Base-by-base conservation (phyloP, 495 filamentous ascomycete genomes). In the Aspergillus wentii region DNA sequence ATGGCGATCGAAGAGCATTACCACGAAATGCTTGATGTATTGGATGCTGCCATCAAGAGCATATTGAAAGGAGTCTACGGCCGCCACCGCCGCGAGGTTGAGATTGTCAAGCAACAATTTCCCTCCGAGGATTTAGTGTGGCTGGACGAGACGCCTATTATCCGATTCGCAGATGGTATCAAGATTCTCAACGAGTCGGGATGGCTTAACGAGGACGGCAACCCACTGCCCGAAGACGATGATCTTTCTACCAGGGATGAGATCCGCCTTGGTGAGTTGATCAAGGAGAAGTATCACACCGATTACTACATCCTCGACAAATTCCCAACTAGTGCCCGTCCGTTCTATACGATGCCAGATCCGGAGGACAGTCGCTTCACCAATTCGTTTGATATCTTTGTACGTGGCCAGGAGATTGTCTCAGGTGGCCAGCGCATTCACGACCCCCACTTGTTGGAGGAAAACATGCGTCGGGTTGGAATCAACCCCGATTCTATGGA, bases 301-400 rank as follows among this genome's bases (percentile, higher is more conserved):
- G 90, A 96, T 52, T 96, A 91, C 68, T 96, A 91, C 64, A 80
- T 95, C 28, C 78, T 96, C 35, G 90, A 96, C 75, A 95, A 95
- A 51, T 95, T 95, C 59, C 90, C 90, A 9, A 64, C 74, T 2
- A 79, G 80, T 8, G 90, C 83, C 5, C 76, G 90, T 23, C 90
- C 90, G 2, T 96, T 95, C 65, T 95, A 96, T 48, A 85, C 90
- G n/a, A 91, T 94, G 75, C 85, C 86, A 1, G 89, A 95, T 38
- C 74, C 85, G 2, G 62, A 80, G 8, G 79, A 95, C 48, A 63
- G 75, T 6, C 71, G 69, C 2, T 72, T 75, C 51, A 95, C 89
- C 28, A 95, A 95, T 62, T 94, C 90, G 0, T 96, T 95, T 46
- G 89, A 96, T 59, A 91, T 95, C 51, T 95, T 95, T 65, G 74